Base-by-base conservation (phyloP, 1,139 yeast species). In the Zygoascus meyerae region DNA sequence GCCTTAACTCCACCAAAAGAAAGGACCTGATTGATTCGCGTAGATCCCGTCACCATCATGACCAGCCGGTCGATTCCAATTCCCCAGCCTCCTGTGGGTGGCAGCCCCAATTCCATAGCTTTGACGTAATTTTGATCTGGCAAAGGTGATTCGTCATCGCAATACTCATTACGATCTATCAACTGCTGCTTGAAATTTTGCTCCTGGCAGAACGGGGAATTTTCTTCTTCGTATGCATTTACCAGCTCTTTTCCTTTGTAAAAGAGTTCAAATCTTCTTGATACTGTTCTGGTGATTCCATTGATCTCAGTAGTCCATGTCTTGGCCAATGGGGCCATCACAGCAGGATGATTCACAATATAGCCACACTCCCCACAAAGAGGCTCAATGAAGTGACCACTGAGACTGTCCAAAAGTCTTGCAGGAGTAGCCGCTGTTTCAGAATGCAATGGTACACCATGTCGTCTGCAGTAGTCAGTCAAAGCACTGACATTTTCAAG, bases 61-160 rank as follows among this genome's bases (percentile, higher is more conserved):
- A 83, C 81, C 33, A 92, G 67, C 45, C 99, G 66, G 61, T 94
- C 99, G 18, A 94, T 74, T 0, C 99, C 99, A 53, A 95, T 70
- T 0, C 98, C 99, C 87, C 96, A 86, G 0, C 99, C 99, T 1
- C 96, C 97, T 1, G 97, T 90, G 0, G 98, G 98, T 3, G 98
- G 97, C 65, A 94, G 74, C 1, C 96, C 97, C 74, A 83, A 86
- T 60, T 87, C 92, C 86, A 94, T 79, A 11, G 83, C 78, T 39
- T 77, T 72, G 2, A 87, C 77, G 60, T 80, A 92, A 40, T 73
- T 72, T 61, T 78, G 71, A 64, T 92, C 98, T 0, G 95, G 86
- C 0, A 83, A 64, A 40, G 84, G 69, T 26, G 80, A 67, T 52
- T 86, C 95, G 2, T 68, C 64, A 57, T 86, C 95, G 9, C 70